Conservation (phyloP, 169 alveolate species). For the Plasmodium sp. region DNA sequence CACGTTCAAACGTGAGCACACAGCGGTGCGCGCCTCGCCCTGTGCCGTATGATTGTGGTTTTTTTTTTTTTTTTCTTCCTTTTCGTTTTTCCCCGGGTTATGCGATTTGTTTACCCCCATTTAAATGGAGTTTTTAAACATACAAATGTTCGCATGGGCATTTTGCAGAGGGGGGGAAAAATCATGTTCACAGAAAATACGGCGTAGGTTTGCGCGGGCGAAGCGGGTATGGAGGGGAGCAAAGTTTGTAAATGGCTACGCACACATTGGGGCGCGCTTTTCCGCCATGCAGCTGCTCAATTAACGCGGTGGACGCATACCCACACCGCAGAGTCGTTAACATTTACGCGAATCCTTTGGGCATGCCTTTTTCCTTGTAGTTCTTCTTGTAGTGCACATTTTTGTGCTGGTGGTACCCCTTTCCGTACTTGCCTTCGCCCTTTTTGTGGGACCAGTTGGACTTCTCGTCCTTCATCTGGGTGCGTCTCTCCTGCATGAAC, state of each 20-base stretch:
- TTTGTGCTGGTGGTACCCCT: slow-evolving; percentile 39
- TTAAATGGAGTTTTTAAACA: neutral
- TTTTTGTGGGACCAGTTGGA: slow-evolving; percentile 55
- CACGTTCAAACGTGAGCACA: neutral
- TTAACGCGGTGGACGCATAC: neutral
- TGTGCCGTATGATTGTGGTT: neutral
- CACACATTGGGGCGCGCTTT: neutral
- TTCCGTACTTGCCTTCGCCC: slow-evolving; percentile 56
- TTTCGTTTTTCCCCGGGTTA: neutral
- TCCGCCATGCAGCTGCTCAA: neutral
- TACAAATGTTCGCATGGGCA: neutral
- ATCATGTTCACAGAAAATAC: neutral
- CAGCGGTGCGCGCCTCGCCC: neutral
- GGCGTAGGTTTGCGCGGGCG: neutral
- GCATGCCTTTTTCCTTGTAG: slow-evolving; percentile 30
- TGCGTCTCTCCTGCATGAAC: slow-evolving; percentile 63
- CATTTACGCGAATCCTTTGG: slow-evolving; percentile 19
- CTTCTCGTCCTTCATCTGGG: slow-evolving; percentile 57
- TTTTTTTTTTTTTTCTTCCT: neutral
- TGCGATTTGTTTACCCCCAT: neutral
- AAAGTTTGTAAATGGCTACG: neutral
- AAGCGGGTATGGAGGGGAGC: neutral
- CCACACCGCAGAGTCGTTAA: slow-evolving; percentile 3
- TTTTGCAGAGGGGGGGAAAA: neutral
- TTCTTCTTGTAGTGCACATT: slow-evolving; percentile 50